phyloP scores from a whole-genome alignment of 371 early-diverging fungal species.

The Rhizomucor miehei region DNA sequence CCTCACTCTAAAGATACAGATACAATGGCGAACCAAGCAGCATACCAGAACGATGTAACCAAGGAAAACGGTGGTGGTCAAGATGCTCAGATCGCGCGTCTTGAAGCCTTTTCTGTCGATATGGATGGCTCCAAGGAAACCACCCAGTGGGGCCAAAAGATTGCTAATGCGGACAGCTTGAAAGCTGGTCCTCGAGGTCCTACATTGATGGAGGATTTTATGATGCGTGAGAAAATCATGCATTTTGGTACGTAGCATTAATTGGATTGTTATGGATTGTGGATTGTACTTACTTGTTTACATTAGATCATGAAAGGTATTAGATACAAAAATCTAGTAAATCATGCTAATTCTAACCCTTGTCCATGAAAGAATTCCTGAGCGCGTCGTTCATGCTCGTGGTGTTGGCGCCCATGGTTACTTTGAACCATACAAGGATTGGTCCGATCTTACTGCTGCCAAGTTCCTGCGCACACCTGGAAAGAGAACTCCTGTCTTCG shows the following conservation, averaged over 20 bases:
- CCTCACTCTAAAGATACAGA: too few relatives aligned
- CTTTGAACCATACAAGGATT: conserved; percentile 40
- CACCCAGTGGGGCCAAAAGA: conserved; percentile 10
- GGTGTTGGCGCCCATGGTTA: conserved; percentile 54
- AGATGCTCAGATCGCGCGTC: conserved; percentile 3
- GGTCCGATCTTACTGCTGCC: conserved; percentile 39
- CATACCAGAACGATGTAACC: conserved; percentile 4
- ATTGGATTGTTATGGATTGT: too few relatives aligned
- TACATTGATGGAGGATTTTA: conserved; percentile 43
- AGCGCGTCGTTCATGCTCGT: conserved; percentile 52
- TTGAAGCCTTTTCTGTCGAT: conserved; percentile 10
- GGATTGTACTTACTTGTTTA: conserved; percentile 25
- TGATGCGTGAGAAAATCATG: conserved; percentile 44
- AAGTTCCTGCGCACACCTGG: conserved; percentile 28
- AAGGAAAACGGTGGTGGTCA: conserved; percentile 7
- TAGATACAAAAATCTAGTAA: too few relatives aligned
- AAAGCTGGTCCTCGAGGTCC: conserved; percentile 45
- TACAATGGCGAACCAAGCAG: background rate
- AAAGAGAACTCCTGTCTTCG: conserved; percentile 51
- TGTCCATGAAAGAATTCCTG: conserved; percentile 47
- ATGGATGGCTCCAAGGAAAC: conserved; percentile 8
- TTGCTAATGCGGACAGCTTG: conserved; percentile 9
- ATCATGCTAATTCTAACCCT: conserved; percentile 4
- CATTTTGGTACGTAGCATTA: conserved; percentile 43
- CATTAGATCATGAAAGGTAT: conserved; percentile 4